These are phyloP conservation scores for Jackrogersella minutella DNA, from an alignment of 495 filamentous ascomycete species.

Conservation along the genomic window DNA sequence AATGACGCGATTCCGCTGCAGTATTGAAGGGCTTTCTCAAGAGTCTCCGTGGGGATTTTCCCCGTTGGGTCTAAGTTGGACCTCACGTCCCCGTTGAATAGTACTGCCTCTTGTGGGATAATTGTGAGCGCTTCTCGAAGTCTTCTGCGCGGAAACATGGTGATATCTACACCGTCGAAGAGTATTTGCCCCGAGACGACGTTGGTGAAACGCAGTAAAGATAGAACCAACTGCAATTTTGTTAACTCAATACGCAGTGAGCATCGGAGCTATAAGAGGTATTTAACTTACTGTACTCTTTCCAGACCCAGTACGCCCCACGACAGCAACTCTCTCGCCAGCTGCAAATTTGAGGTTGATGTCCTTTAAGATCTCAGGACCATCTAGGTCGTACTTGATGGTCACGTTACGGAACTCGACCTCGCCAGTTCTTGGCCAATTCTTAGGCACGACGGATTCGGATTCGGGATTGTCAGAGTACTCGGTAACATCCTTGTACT, in stretches of 20 bases:
- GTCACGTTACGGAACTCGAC: conserved; percentile 60
- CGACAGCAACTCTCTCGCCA: conserved; percentile 63
- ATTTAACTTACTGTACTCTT: conserved; percentile 59
- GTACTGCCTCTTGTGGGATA: conserved; percentile 65
- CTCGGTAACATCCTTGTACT: conserved; percentile 31
- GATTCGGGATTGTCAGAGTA: conserved; percentile 40
- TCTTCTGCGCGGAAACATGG: conserved; percentile 55
- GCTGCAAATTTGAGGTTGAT: conserved; percentile 60
- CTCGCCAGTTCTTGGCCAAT: conserved; percentile 57
- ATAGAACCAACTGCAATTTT: conserved; percentile 52
- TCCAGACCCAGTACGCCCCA: conserved; percentile 67
- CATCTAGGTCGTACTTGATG: conserved; percentile 57
- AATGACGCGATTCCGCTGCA: conserved; percentile 57
- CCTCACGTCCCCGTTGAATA: conserved; percentile 61
- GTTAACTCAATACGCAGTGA: conserved; percentile 25
- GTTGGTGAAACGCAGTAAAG: conserved; percentile 64
- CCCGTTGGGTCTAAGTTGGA: conserved; percentile 61
- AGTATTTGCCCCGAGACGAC: conserved; percentile 57
- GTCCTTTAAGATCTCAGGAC: conserved; percentile 59
- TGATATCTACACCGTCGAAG: conserved; percentile 63
- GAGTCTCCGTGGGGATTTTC: conserved; percentile 48
- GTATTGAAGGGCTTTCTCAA: conserved; percentile 54
- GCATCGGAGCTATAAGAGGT: not conserved
- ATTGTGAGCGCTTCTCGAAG: conserved; percentile 62
- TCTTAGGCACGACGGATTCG: conserved; percentile 44